Percentiles rank a stretch among this genome's conserved stretches.
phyloP scores from a whole-genome alignment of 2,329 filamentous ascomycete species.

The Dactylonectria estremocensis region DNA sequence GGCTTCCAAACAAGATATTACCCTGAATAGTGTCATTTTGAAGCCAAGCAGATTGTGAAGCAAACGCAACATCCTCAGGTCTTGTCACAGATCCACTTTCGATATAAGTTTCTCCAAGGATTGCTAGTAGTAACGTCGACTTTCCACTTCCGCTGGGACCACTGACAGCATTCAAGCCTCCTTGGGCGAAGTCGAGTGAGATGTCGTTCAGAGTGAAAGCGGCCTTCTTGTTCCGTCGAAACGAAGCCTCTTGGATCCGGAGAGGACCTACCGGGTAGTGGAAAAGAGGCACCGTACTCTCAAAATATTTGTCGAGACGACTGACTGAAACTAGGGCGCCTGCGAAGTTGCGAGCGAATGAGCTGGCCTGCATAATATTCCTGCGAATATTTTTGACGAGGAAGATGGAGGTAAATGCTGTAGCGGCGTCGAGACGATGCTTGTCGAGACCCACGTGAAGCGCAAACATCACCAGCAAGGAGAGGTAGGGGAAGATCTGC shows the following conservation, averaged over 20 bases:
- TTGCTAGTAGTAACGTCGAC: constrained; percentile 68
- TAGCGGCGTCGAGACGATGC: constrained; percentile 66
- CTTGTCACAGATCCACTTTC: constrained; percentile 64
- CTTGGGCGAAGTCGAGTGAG: constrained; percentile 66
- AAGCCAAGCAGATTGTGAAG: constrained; percentile 71
- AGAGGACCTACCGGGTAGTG: constrained; percentile 66
- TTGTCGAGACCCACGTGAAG: constrained; percentile 65
- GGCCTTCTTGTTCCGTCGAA: constrained; percentile 66
- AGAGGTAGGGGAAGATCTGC: constrained; percentile 67
- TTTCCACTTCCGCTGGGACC: constrained; percentile 72
- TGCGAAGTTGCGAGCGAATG: constrained; percentile 56
- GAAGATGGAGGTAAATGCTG: constrained; percentile 70
- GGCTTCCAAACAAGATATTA: constrained; percentile 69
- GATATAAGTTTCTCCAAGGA: constrained; percentile 69
- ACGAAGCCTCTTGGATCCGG: constrained; percentile 61
- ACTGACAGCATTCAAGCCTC: constrained; percentile 68
- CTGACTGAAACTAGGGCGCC: constrained; percentile 61
- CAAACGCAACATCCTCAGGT: constrained; percentile 69
- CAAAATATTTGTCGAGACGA: constrained; percentile 69
- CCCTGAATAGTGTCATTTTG: constrained; percentile 70
- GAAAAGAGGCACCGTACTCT: constrained; percentile 63
- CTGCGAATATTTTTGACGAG: constrained; percentile 68
- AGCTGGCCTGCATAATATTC: constrained; percentile 66
- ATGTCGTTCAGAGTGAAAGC: constrained; percentile 65
- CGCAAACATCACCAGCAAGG: constrained; percentile 69